Base-by-base conservation (phyloP, 2,329 filamentous ascomycete species). In the Neonectria faginata region DNA sequence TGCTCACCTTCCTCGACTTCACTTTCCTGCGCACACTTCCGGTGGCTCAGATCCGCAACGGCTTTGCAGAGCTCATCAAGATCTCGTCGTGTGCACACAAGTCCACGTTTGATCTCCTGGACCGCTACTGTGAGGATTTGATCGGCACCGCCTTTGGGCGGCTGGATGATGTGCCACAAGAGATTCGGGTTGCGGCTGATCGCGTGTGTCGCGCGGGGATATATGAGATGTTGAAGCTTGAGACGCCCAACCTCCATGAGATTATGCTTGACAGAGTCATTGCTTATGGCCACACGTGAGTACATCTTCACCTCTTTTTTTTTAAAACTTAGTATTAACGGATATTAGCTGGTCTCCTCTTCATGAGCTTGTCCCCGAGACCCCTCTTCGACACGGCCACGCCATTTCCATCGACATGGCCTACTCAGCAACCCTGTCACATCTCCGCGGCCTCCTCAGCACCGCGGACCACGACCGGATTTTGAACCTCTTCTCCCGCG, bases 371-470 rank as follows among this genome's bases (percentile, higher is more conserved):
- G 83, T 90, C 0, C 90, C 90, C 0, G 85, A 89, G 55, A 88
- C 88, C 0, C 90, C 90, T 1, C 84, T 92, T 47, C 87, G 90
- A 45, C 91, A 92, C 74, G 90, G 90, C 3, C 90, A 92, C 73
- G 90, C 90, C 68, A 92, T 92, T 70, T 90, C 88, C 2, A 91
- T 92, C 66, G 90, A 92, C 75, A 92, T 92, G 90, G 90, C 90
- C 0, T 92, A 90, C 79, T 91, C 89, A 0, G 89, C 90, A 0
- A 92, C 90, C 0, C 82, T 92, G 4, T 88, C 90, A 18, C 85
- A 89, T 73, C 77, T 82, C 64, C 85, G 88, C n/a, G 87, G 88
- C 4, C 80, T 91, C 0, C 82, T 92, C 10, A 84, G 82, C 22
- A 80, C 87, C 48, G 81, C 80, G 1, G 89, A 92, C 68, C 88